phyloP scores from a whole-genome alignment of 805 yeast genomes.

The Metahyphopichia silvanorum region DNA sequence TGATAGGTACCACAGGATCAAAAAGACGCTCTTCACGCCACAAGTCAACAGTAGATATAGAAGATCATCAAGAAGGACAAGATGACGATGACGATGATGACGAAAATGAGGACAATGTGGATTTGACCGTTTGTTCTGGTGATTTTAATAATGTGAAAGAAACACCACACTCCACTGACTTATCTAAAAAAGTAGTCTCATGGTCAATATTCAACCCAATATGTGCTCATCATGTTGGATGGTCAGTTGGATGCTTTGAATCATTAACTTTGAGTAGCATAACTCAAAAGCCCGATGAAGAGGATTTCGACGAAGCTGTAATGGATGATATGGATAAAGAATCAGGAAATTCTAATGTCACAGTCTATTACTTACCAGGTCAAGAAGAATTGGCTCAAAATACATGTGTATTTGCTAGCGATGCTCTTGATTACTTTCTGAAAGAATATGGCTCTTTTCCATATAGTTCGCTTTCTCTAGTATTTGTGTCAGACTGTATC shows the following conservation, averaged over 20 bases:
- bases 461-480: slow-evolving; percentile 73
- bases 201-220: slow-evolving; percentile 80
- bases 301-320: slow-evolving; percentile 25
- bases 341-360: slow-evolving; percentile 34
- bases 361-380: slow-evolving; percentile 63
- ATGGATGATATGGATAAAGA: slow-evolving; percentile 28
- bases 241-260: slow-evolving; percentile 89
- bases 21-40: slow-evolving; percentile 8
- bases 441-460: slow-evolving; percentile 94
- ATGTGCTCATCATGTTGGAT: slow-evolving; percentile 92
- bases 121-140: slow-evolving; percentile 65
- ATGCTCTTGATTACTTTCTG: slow-evolving; percentile 78
- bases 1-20: slow-evolving; percentile 32
- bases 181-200: slow-evolving; percentile 67
- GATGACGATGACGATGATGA: slow-evolving; percentile 43
- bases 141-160: slow-evolving; percentile 66
- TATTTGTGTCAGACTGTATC: slow-evolving; percentile 62
- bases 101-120: slow-evolving; percentile 45
- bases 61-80: slow-evolving; percentile 22
- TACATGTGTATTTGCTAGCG: slow-evolving; percentile 71
- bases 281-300: slow-evolving; percentile 23
- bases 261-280: slow-evolving; percentile 51
- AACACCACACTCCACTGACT: slow-evolving; percentile 71
- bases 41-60: slow-evolving; percentile 18
- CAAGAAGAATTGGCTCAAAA: slow-evolving; percentile 56